Conservation (phyloP, 1,284 basidiomycete genomes). For the Sporisorium scitamineum region DNA sequence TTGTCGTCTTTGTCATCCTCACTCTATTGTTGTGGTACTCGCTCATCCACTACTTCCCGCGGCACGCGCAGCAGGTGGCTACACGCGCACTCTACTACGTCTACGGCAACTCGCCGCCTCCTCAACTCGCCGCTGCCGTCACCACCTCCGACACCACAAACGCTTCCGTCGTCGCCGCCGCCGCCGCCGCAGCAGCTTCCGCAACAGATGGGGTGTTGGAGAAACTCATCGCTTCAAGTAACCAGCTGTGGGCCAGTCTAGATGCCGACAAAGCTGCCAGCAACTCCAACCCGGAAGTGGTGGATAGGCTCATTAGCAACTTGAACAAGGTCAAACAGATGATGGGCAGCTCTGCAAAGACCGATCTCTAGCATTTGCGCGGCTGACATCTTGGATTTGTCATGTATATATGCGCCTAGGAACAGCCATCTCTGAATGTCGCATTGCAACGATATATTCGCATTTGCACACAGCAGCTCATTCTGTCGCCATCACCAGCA, state of each 20-base stretch:
- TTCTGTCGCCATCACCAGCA: neutral
- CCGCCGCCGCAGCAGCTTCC: neutral
- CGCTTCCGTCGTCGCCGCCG: neutral
- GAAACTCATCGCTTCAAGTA: slow-evolving; percentile 25
- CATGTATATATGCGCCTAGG: neutral
- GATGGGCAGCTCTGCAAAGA: slow-evolving; percentile 19
- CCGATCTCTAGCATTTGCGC: slow-evolving; percentile 20
- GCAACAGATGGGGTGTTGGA: slow-evolving; percentile 27
- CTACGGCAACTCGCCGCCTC: slow-evolving; percentile 43
- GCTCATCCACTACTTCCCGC: slow-evolving; percentile 42
- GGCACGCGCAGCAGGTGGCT: slow-evolving; percentile 28
- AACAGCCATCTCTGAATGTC: neutral
- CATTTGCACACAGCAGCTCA: neutral
- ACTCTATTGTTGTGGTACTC: slow-evolving; percentile 44
- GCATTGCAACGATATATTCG: neutral
- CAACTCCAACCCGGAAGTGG: slow-evolving; percentile 22
- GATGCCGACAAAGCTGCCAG: slow-evolving; percentile 11
- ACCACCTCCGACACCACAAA: slow-evolving; percentile 3
- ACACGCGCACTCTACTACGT: slow-evolving; percentile 46
- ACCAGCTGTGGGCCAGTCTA: slow-evolving; percentile 30
- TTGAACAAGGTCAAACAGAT: slow-evolving; percentile 47
- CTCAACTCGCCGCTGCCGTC: slow-evolving; percentile 25
- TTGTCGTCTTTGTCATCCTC: slow-evolving; percentile 28
- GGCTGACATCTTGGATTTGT: neutral
- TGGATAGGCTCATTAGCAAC: slow-evolving; percentile 35